Conservation (phyloP, 768 basidiomycete species). For the Tephrocybe sp. region DNA sequence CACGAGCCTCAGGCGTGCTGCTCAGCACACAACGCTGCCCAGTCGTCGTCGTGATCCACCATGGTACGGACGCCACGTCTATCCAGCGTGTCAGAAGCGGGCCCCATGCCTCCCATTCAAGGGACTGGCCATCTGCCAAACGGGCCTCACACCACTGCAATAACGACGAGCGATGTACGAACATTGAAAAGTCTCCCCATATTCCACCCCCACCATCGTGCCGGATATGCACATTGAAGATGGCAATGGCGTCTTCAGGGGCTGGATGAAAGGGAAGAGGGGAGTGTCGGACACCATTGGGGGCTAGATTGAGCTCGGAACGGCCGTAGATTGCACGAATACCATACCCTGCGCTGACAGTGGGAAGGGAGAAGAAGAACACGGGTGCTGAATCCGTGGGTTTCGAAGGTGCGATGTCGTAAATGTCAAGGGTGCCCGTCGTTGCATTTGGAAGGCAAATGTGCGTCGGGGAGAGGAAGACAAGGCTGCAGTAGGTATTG, state of each 20-base stretch:
- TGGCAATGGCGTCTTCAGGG: constrained; percentile 11
- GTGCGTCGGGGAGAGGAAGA: constrained; percentile 23
- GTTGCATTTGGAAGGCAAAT: constrained; percentile 26
- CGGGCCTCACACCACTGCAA: constrained; percentile 3
- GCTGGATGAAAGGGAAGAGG: constrained; percentile 3
- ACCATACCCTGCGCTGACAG: background rate
- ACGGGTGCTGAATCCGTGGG: background rate
- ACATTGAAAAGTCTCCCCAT: constrained; percentile 11
- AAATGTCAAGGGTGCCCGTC: constrained; percentile 22
- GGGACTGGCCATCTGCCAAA: background rate
- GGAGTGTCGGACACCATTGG: constrained; percentile 1
- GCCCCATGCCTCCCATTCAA: constrained; percentile 19
- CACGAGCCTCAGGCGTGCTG: background rate
- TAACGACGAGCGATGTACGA: constrained; percentile 11
- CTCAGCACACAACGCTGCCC: constrained; percentile 22
- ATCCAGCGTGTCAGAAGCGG: constrained; percentile 23
- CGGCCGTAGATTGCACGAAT: constrained; percentile 9
- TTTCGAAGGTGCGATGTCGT: constrained; percentile 9
- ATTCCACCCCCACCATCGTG: background rate
- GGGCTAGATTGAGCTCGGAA: constrained; percentile 11
- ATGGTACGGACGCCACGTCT: constrained; percentile 10
- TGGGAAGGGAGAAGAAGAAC: constrained; percentile 4
- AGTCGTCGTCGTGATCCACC: constrained; percentile 24
- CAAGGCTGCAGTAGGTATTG: constrained; percentile 21
- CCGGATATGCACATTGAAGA: constrained; percentile 11